Percentiles rank a stretch among this genome's conserved stretches.
Evolutionary conservation across 345 rosid genomes (phyloP).

Genomic region (Melaleuca quinquenervia): DNA sequence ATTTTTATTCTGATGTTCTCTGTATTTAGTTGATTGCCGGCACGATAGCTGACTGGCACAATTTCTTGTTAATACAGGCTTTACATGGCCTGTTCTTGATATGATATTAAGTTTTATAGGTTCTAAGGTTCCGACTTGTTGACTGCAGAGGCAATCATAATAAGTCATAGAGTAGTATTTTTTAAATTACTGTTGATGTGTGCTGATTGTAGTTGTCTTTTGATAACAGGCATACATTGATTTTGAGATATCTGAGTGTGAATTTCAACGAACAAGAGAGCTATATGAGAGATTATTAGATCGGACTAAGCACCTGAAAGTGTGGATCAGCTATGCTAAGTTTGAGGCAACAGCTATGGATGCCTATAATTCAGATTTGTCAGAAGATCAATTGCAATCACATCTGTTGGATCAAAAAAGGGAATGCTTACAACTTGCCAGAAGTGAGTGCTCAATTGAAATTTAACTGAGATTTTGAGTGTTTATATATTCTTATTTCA

Average conservation of each 20-base stretch:
- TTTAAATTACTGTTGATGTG: background rate
- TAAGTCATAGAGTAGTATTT: background rate
- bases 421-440: conserved; percentile 41
- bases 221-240: conserved; percentile 74
- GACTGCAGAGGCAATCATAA: background rate
- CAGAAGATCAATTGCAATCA: conserved; percentile 21
- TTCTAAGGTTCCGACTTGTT: background rate
- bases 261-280: conserved; percentile 54
- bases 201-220: background rate
- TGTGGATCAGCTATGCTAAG: conserved; percentile 87
- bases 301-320: conserved; percentile 86
- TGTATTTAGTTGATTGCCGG: background rate
- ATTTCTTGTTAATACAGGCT: background rate
- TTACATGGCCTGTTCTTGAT: background rate
- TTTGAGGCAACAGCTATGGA: conserved; percentile 65
- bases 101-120: background rate
- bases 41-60: background rate
- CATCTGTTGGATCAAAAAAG: conserved; percentile 18
- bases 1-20: background rate
- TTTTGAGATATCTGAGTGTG: conserved; percentile 81
- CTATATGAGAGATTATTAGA: conserved; percentile 69
- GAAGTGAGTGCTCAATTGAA: conserved; percentile 42
- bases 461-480: background rate
- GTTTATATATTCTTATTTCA: background rate
- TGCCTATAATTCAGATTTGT: conserved; percentile 6